Evolutionary conservation across 805 yeast genomes (phyloP), one percentile per base, ranked within the genome.

Genomic region (Zygosaccharomyces rouxii): DNA sequence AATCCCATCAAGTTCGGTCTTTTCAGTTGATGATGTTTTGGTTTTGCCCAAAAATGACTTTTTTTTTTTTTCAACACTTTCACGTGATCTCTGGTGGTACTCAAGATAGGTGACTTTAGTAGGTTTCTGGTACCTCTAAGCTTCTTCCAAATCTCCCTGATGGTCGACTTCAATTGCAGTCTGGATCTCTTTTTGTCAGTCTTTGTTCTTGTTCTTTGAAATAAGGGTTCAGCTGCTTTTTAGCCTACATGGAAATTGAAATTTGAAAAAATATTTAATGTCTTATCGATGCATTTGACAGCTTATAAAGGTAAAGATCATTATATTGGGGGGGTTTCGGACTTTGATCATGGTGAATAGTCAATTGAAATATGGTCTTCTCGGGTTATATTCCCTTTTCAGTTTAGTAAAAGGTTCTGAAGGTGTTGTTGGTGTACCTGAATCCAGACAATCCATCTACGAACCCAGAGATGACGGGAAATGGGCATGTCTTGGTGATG

Each of bases 401-500:
- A 29, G 18, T 16, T 18, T 23, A 23, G 42, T 38, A 5, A 42
- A 26, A 18, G 30, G 26, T 19, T 37, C 47, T 7, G 44, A 41
- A 11, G 14, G 13, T 16, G 44, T 47, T 22, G 35, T 29, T 22
- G 63, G 65, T 16, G 58, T 60, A 19, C 46, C 61, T 3, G 59
- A 55, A 21, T 56, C 51, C 5, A 44, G 38, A 21, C 58, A 54
- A 28, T 42, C 53, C 33, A 28, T 54, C 23, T 62, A 60, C 45
- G 42, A 47, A 18, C 49, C 58, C 9, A 38, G 41, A 7, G 56
- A 60, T 5, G 56, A 60, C 5, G 81, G 90, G 1, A 76, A 72
- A 42, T 92, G 94, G 88, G 67, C 71, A 5, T 92, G 98, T 70
- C 64, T 92, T 31, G 58, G 68, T 28, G 76, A 86, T 59, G 84